Base-by-base conservation (phyloP, 2,329 filamentous ascomycete species). In the Grosmannia clavigera region DNA sequence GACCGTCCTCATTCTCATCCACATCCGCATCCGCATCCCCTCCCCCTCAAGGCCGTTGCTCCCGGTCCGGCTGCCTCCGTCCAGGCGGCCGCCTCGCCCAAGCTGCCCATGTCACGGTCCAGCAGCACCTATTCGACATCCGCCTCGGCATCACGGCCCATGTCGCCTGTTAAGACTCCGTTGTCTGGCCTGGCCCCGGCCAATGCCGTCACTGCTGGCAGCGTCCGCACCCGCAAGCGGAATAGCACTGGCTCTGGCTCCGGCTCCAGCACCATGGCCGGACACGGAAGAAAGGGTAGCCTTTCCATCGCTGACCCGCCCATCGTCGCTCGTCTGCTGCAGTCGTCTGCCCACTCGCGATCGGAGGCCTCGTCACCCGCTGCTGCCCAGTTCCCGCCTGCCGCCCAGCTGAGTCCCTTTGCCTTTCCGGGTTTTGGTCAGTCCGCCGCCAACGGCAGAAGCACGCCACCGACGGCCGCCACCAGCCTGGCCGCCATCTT, bases 81-180 rank as follows among this genome's bases (percentile, higher is more conserved):
- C 16, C 19, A 22, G 12, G 31, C 56, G 5, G 22, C 48, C 29
- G 54, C 57, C 54, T 54, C 22, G 40, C 50, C 53, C 43, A 58
- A 65, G 67, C 6, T 64, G 69, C 19, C 68, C 14, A 48, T 25
- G 25, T 48, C n/a, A 22, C 53, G 48, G 3, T 5, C 29, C 14
- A 33, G 27, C 43, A 56, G 52, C 25, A 9, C 29, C 56, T 90
- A 75, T 84, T 90, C 70, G 87, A 89, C 69, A 87, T 85, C 61
- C 46, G n/a, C 19, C 27, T 12, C 50, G 0, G n/a, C 69, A 1
- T 73, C 75, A 50, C 74, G 80, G 55, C 77, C 81, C 12, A 65
- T 70, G 16, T 84, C 82, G 3, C 82, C 82, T 3, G 70, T 74
- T 38, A 84, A 81, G 66, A 65, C 70, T 11, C 22, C 62, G 1